Percentiles rank a stretch among this genome's conserved stretches.
Evolutionary conservation across 768 basidiomycete genomes (phyloP).

Genomic region (Amanita pseudoporphyria): DNA sequence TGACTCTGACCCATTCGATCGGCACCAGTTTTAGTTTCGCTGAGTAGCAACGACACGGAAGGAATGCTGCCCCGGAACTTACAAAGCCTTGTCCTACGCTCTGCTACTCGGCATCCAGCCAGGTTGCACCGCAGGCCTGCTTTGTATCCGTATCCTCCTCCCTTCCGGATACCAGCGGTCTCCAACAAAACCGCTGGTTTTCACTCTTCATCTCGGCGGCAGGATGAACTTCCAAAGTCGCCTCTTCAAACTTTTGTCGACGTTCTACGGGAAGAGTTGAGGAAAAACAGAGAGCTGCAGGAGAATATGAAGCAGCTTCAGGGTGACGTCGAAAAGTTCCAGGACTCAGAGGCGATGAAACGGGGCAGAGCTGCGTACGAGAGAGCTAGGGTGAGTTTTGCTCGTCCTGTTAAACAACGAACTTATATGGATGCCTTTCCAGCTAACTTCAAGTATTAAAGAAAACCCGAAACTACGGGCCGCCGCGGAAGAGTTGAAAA

Average conservation of each 20-base stretch:
- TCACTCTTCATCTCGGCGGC: conserved; percentile 55
- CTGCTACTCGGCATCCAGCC: conserved; percentile 21
- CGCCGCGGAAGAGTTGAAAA: conserved; percentile 88
- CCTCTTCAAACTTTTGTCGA: conserved; percentile 97
- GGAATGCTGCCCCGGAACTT: conserved; percentile 37
- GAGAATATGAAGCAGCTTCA: conserved; percentile 96
- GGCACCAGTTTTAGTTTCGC: conserved; percentile 1
- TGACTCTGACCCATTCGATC: not conserved
- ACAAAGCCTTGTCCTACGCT: conserved; percentile 27
- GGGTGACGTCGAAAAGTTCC: conserved; percentile 94
- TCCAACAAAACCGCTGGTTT: conserved; percentile 30
- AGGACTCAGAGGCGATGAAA: conserved; percentile 96
- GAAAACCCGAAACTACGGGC: conserved; percentile 89
- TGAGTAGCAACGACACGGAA: conserved; percentile 1
- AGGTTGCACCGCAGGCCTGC: conserved; percentile 14
- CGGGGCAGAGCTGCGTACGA: conserved; percentile 88
- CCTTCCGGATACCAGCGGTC: conserved; percentile 29
- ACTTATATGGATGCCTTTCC: conserved; percentile 8
- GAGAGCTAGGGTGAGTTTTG: conserved; percentile 69
- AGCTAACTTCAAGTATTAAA: conserved; percentile 92
- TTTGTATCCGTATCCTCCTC: conserved; percentile 17
- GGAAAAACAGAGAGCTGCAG: conserved; percentile 90
- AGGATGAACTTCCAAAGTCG: conserved; percentile 69
- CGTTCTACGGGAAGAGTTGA: conserved; percentile 83
- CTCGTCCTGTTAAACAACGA: conserved; percentile 4